Base-by-base conservation (phyloP, 2,329 filamentous ascomycete genomes). In the Neonectria coccinea region DNA sequence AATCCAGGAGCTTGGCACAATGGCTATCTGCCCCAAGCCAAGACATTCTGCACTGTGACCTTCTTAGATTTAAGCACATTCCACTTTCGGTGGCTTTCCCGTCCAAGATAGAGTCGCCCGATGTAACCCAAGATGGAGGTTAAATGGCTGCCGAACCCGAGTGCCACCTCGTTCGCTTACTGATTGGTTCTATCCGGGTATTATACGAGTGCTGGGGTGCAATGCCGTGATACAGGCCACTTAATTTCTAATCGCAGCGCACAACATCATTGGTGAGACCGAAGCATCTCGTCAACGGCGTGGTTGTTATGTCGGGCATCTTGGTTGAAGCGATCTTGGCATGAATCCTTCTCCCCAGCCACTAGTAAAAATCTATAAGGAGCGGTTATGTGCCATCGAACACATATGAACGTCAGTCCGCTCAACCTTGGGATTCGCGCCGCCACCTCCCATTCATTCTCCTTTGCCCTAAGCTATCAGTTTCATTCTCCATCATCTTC, bases 101-200 rank as follows among this genome's bases (percentile, higher is more conserved):
- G 33, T 33, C 25, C 48, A 59, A 53, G 56, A 59, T 39, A 53
- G 36, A 51, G 48, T 53, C 27, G 10, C 39, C 39, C 56, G 27
- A 59, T 53, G n/a, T 39, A 18, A 20, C 56, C 47, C 29, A 53
- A 42, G 48, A 51, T 50, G 25, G 22, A 29, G 45, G 25, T 18
- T 50, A 50, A 50, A n/a, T 20, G n/a, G 22, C 57, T 45, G 18
- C 12, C 3, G 29, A 39, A 11, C 20, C 14, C 42, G 39, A 51
- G n/a, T 67, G 6, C 27, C 11, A 62, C 66, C 10, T 42, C 59
- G 3, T 2, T 5, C 11, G 4, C 3, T 1, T 1, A 0, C 0
- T 68, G 29, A 67, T 67, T 70, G 68, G 68, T 3, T 33, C 5
- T 2, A 1, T n/a, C 5, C n/a, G 2, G 12, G 5, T 2, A 27